Conservation (phyloP, 2,329 filamentous ascomycete species). For the Fusarium mexicanum region DNA sequence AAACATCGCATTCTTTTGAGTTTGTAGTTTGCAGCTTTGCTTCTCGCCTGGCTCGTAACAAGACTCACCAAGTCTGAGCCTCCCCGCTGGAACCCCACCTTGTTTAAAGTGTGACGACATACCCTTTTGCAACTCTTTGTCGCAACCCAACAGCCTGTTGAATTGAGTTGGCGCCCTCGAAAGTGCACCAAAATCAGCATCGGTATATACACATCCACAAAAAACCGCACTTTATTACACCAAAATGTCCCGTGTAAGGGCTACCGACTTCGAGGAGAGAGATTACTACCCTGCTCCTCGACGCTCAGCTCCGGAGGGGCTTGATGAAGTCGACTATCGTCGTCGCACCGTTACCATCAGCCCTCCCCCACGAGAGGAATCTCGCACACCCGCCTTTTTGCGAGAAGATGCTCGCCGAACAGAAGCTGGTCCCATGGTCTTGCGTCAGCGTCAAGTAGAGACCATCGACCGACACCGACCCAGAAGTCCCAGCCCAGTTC, state of each 20-base stretch:
- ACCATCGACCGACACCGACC: conserved; percentile 61
- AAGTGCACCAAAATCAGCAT: conserved; percentile 6
- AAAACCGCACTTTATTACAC: conserved; percentile 6
- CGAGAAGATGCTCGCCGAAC: conserved; percentile 59
- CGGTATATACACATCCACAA: neutral
- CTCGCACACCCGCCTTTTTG: conserved; percentile 60
- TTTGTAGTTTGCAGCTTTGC: conserved; percentile 16
- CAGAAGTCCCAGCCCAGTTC: conserved; percentile 55
- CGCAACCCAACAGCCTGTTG: conserved; percentile 15
- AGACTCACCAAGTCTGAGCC: conserved; percentile 29
- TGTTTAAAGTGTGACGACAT: conserved; percentile 32
- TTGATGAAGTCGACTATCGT: conserved; percentile 51
- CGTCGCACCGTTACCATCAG: conserved; percentile 51
- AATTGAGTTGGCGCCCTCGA: conserved; percentile 26
- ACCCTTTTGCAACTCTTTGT: conserved; percentile 8
- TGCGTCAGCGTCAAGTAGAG: conserved; percentile 65
- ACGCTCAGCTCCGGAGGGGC: conserved; percentile 46
- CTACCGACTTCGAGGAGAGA: conserved; percentile 58
- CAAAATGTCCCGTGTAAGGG: conserved; percentile 43
- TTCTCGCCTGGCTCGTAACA: conserved; percentile 9
- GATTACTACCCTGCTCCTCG: conserved; percentile 54
- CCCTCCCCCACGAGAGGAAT: conserved; percentile 57
- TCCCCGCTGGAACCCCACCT: conserved; percentile 26
- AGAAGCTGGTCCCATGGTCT: conserved; percentile 63
- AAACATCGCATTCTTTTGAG: conserved; percentile 21